Evolutionary conservation across 108 stramenopile species (phyloP).

Genomic region (Cylindrotheca closterium): DNA sequence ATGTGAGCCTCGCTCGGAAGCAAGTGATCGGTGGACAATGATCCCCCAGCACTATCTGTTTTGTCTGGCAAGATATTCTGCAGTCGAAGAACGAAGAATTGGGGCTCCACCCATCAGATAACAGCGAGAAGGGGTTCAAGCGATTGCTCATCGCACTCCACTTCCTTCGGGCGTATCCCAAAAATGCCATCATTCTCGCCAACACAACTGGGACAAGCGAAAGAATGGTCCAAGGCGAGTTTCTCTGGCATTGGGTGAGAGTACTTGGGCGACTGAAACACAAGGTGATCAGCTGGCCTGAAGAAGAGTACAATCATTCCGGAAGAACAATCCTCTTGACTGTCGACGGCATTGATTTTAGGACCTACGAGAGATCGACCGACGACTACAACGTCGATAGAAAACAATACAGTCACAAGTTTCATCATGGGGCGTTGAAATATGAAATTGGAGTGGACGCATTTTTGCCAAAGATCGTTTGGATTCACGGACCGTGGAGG

Average conservation of each 20-base stretch:
- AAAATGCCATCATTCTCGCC: neutral
- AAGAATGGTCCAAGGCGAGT: neutral
- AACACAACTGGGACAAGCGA: neutral
- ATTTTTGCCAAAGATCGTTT: neutral
- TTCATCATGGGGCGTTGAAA: constrained; percentile 1
- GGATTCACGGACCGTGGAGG: neutral
- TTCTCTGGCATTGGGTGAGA: neutral
- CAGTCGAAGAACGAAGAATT: no score
- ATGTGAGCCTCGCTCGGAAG: no score
- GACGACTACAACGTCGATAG: neutral
- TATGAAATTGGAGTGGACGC: constrained; percentile 1
- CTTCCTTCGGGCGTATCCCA: neutral
- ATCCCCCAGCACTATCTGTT: no score
- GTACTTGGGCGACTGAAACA: neutral
- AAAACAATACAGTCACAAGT: neutral
- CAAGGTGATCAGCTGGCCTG: neutral
- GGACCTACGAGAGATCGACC: neutral
- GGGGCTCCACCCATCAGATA: no score
- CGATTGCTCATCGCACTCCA: neutral
- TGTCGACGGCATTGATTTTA: neutral
- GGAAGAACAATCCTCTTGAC: neutral
- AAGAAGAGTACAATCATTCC: constrained; percentile 2
- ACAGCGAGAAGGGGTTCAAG: neutral
- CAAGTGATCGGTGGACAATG: no score
- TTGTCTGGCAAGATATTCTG: no score